These are phyloP conservation scores for Catharanthus roseus DNA, from an alignment of 257 asterid species.

Conservation along the genomic window DNA sequence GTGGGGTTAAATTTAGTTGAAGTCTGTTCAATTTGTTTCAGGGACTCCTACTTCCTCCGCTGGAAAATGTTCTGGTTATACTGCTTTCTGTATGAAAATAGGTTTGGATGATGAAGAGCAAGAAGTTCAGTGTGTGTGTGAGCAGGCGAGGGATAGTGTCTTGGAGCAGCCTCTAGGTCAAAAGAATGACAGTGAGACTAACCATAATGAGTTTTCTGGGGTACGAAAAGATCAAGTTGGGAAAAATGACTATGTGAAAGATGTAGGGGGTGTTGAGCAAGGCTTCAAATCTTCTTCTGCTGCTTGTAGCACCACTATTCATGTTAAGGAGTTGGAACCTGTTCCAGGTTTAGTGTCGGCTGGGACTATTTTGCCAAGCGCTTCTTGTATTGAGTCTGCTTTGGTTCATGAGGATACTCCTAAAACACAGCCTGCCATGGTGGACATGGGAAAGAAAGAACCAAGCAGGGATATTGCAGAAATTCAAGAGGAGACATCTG, in stretches of 20 bases:
- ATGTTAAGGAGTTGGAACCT: not conserved
- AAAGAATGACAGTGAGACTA: not conserved
- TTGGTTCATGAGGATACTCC: not conserved
- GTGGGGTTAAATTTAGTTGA: conserved; percentile 9
- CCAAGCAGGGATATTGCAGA: conserved; percentile 6
- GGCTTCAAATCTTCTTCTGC: not conserved
- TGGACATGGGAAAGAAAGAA: conserved; percentile 1
- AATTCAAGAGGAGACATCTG: conserved; percentile 7
- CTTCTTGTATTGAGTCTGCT: not conserved
- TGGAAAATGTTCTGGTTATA: conserved; percentile 1
- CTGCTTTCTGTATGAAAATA: conserved; percentile 10
- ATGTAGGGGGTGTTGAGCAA: not conserved
- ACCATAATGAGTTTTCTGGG: conserved; percentile 1
- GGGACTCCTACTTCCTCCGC: not conserved
- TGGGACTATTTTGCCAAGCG: not conserved
- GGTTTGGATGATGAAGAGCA: conserved; percentile 3
- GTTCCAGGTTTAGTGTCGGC: not conserved
- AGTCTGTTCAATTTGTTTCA: conserved; percentile 5
- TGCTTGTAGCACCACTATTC: conserved; percentile 7
- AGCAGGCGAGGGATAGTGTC: conserved; percentile 4
- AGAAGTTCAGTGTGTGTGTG: not conserved
- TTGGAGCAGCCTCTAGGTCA: not conserved
- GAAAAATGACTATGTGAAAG: not conserved
- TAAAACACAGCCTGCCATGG: not conserved
- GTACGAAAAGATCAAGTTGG: not conserved